Evolutionary conservation across 1,284 basidiomycete genomes (phyloP).

Genomic region (Rhodotorula sp.): DNA sequence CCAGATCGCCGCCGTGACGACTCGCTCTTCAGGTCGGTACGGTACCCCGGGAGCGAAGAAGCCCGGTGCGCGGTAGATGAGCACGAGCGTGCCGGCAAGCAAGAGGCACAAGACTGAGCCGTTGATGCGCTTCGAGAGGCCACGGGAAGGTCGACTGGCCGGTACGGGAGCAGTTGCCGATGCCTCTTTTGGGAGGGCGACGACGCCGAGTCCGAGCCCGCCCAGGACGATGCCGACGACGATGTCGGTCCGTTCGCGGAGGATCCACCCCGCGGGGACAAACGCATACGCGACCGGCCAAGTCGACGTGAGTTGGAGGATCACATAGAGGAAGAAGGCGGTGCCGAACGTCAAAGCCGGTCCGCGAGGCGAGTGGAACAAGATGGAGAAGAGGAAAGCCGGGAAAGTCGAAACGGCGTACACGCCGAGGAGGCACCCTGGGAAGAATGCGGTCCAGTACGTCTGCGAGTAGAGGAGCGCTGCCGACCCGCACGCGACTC

Average conservation of each 20-base stretch:
- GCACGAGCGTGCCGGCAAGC: slow-evolving; percentile 35
- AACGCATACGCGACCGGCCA: slow-evolving; percentile 93
- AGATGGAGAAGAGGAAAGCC: slow-evolving; percentile 52
- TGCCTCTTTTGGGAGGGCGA: slow-evolving; percentile 47
- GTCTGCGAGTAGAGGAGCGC: slow-evolving; percentile 62
- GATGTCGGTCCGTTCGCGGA: slow-evolving; percentile 78
- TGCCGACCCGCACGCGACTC: slow-evolving; percentile 56
- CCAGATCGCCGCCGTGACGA: slow-evolving; percentile 88
- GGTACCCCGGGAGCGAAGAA: slow-evolving; percentile 50
- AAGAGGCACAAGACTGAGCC: slow-evolving; percentile 20
- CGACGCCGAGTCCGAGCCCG: slow-evolving; percentile 48
- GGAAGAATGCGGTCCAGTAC: slow-evolving; percentile 73
- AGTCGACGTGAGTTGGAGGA: slow-evolving; percentile 68
- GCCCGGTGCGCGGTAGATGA: slow-evolving; percentile 10
- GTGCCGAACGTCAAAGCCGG: slow-evolving; percentile 56
- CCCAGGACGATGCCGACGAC: slow-evolving; percentile 46
- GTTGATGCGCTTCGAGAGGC: neutral
- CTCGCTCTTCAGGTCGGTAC: slow-evolving; percentile 63
- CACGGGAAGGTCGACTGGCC: neutral
- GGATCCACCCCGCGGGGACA: slow-evolving; percentile 68
- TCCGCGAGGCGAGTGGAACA: slow-evolving; percentile 41
- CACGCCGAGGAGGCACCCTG: slow-evolving; percentile 66
- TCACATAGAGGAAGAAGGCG: slow-evolving; percentile 63
- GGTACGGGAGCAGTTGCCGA: neutral
- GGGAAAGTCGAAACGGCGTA: slow-evolving; percentile 69